A percentile compares a stretch with the other conserved stretches of the same genome.
phyloP scores from a whole-genome alignment of 1,284 basidiomycete genomes.

The Dichomitus squalens region DNA sequence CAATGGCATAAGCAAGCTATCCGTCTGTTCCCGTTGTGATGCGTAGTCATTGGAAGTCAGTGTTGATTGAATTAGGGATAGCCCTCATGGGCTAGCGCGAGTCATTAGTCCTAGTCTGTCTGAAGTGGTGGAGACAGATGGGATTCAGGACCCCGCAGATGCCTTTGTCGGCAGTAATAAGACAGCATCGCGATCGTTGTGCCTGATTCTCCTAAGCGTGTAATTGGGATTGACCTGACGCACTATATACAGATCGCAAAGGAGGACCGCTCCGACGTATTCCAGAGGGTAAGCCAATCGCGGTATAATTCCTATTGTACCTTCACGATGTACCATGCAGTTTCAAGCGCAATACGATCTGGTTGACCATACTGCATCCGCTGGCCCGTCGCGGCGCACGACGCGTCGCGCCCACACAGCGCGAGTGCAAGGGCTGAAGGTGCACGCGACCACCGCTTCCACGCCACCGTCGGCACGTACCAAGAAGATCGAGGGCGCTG shows the following conservation, averaged over 20 bases:
- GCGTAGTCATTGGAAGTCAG: too few relatives aligned
- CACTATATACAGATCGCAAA: constrained; percentile 60
- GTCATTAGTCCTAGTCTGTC: too few relatives aligned
- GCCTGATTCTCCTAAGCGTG: background rate
- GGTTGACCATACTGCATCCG: constrained; percentile 47
- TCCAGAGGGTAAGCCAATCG: constrained; percentile 58
- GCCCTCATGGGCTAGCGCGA: too few relatives aligned
- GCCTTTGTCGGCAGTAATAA: too few relatives aligned
- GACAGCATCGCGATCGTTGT: too few relatives aligned
- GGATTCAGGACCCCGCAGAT: too few relatives aligned
- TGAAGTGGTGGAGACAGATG: too few relatives aligned
- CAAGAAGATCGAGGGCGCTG: constrained; percentile 11
- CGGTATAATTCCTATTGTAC: constrained; percentile 1
- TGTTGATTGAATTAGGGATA: too few relatives aligned
- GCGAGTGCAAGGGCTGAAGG: constrained; percentile 32
- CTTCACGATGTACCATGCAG: constrained; percentile 39
- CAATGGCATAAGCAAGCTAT: too few relatives aligned
- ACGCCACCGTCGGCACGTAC: constrained; percentile 13
- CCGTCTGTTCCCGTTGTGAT: too few relatives aligned
- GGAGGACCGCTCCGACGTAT: constrained; percentile 71
- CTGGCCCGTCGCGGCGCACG: constrained; percentile 57
- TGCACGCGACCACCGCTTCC: constrained; percentile 6
- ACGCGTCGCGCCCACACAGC: constrained; percentile 62
- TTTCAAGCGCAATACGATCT: constrained; percentile 69
- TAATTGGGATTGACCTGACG: background rate